phyloP scores from a whole-genome alignment of 805 yeast species.

The Yarrowia sp. region DNA sequence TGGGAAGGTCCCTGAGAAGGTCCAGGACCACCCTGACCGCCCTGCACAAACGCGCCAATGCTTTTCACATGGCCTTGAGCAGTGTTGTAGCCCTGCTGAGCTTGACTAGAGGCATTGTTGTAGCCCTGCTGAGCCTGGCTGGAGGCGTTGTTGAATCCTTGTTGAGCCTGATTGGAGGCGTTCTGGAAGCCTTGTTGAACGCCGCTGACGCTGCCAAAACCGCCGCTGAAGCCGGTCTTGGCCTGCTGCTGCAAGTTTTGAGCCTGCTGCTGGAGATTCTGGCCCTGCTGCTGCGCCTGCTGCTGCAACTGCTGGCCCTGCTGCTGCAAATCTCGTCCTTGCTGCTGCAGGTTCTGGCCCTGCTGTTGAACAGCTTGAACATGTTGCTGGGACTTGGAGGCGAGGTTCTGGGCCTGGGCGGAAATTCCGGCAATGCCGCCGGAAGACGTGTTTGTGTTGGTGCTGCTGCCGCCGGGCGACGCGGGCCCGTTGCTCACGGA shows the following conservation, averaged over 20 bases:
- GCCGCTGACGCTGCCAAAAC: not conserved
- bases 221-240: not conserved
- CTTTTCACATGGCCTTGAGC: not conserved
- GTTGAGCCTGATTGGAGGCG: not conserved
- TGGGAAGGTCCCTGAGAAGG: not conserved
- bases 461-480: not conserved
- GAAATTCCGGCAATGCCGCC: not conserved
- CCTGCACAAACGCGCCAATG: not conserved
- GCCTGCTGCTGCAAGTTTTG: not conserved
- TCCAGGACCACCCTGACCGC: not conserved
- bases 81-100: not conserved
- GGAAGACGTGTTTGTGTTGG: no score
- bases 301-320: not conserved
- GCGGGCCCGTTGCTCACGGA: constrained; percentile 2
- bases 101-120: not conserved
- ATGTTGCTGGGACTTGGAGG: not conserved
- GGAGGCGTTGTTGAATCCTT: not conserved
- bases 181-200: constrained; percentile 1
- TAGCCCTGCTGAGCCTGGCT: constrained; percentile 1
- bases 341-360: not conserved
- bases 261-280: not conserved
- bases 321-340: not conserved
- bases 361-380: not conserved
- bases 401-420: not conserved
- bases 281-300: not conserved